Evolutionary conservation across 2,329 filamentous ascomycete genomes (phyloP).

Genomic region (Emericellopsis cladophorae): DNA sequence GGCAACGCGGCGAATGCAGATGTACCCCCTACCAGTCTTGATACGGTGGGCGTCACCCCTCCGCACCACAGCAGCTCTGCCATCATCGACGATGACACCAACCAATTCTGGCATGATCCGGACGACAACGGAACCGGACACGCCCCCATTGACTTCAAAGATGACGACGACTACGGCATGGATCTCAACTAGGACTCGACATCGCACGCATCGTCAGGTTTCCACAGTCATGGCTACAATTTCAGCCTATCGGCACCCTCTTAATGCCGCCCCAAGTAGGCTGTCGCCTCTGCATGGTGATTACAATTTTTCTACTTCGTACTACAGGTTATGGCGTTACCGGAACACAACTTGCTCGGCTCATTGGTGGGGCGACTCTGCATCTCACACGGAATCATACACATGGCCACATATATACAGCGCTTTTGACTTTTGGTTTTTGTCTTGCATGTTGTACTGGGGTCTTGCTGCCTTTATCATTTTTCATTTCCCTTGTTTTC

Average conservation of each 20-base stretch:
- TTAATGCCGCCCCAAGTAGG: neutral
- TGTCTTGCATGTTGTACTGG: neutral
- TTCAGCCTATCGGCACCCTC: constrained; percentile 6
- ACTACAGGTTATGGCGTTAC: neutral
- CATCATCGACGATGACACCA: constrained; percentile 32
- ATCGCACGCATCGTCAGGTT: neutral
- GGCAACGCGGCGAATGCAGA: constrained; percentile 40
- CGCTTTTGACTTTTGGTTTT: neutral
- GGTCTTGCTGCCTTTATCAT: too few relatives aligned
- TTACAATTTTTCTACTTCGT: neutral
- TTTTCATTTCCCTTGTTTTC: neutral
- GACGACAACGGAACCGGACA: constrained; percentile 62
- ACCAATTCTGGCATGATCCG: constrained; percentile 53
- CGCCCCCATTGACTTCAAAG: constrained; percentile 65
- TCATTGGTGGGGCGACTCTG: neutral
- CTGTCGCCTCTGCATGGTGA: neutral
- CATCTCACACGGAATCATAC: constrained; percentile 1
- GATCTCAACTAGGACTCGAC: constrained; percentile 35
- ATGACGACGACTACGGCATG: constrained; percentile 90
- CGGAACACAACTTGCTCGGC: neutral
- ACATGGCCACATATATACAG: constrained; percentile 1
- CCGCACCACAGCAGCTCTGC: constrained; percentile 23
- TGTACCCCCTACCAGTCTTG: constrained; percentile 23
- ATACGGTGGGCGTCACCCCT: constrained; percentile 23
- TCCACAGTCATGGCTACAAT: constrained; percentile 3